Percentiles rank a stretch among this genome's conserved stretches.
Evolutionary conservation across 371 early-diverging fungal genomes (phyloP).

Genomic region (Lichtheimia ornata): DNA sequence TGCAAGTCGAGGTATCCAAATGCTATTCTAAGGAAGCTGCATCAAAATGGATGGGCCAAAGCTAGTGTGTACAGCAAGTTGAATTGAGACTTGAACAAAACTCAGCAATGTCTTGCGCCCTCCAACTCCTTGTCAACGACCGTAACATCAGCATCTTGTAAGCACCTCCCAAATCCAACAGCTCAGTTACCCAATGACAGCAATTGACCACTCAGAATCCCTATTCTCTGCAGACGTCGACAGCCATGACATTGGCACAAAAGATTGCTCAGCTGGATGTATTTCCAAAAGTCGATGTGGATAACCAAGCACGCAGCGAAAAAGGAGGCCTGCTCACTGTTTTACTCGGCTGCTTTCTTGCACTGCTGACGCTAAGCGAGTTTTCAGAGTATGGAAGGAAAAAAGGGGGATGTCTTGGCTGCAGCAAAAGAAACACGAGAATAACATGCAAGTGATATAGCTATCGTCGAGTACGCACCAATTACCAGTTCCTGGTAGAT

Average conservation of each 20-base stretch:
- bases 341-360: constrained; percentile 64
- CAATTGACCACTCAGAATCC: not conserved
- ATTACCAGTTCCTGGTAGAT: constrained; percentile 83
- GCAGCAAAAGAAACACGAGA: not conserved
- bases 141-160: not conserved
- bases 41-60: no score
- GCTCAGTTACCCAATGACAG: not conserved
- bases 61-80: not conserved
- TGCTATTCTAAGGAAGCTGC: no score
- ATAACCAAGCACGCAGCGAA: constrained; percentile 74
- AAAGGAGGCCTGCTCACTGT: constrained; percentile 82
- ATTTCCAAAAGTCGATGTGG: constrained; percentile 86
- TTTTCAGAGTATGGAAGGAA: constrained; percentile 58
- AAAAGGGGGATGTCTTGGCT: not conserved
- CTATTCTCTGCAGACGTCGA: not conserved
- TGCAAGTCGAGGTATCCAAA: no score
- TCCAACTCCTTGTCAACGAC: not conserved
- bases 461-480: constrained; percentile 58
- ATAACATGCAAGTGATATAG: constrained; percentile 14
- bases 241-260: constrained; percentile 15
- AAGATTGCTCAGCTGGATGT: constrained; percentile 70
- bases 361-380: constrained; percentile 69
- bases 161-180: not conserved
- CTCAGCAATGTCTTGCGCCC: not conserved
- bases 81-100: not conserved